These are phyloP conservation scores for Cercospora citrullina DNA, from an alignment of 2,329 filamentous ascomycete species.

Conservation along the genomic window DNA sequence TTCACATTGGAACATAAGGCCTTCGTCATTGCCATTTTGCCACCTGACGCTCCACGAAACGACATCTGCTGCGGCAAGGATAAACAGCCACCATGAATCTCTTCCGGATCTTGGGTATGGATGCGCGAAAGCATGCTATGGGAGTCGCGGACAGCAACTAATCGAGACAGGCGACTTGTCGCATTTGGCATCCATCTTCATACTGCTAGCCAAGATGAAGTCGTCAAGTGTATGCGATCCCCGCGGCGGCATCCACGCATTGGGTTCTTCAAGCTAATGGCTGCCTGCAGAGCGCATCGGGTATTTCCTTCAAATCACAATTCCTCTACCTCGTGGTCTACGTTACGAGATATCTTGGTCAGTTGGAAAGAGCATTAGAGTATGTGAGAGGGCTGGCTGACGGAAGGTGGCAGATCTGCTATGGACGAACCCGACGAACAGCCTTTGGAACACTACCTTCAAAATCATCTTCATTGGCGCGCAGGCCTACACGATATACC, in stretches of 20 bases:
- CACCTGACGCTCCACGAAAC: constrained; percentile 9
- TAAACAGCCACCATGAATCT: constrained; percentile 59
- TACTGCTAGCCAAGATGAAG: constrained; percentile 95
- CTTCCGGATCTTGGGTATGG: constrained; percentile 66
- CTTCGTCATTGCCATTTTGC: not conserved
- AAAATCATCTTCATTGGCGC: constrained; percentile 92
- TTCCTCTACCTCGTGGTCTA: constrained; percentile 93
- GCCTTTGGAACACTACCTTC: constrained; percentile 87
- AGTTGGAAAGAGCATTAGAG: constrained; percentile 3
- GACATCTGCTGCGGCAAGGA: constrained; percentile 13
- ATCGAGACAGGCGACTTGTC: constrained; percentile 76
- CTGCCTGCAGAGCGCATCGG: constrained; percentile 77
- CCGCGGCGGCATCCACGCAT: not conserved
- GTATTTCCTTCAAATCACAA: constrained; percentile 99
- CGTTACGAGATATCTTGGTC: constrained; percentile 77
- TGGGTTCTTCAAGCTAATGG: not conserved
- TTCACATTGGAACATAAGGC: not conserved
- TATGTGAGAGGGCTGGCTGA: constrained; percentile 21
- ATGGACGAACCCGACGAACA: constrained; percentile 64
- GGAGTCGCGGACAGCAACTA: constrained; percentile 19
- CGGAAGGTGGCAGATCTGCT: constrained; percentile 67
- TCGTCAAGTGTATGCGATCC: constrained; percentile 68
- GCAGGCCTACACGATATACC: constrained; percentile 91
- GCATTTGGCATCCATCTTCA: constrained; percentile 90
- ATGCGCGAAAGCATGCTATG: constrained; percentile 7